Evolutionary conservation across 495 filamentous ascomycete species (phyloP).

Genomic region (Lasiosphaeris hirsuta): DNA sequence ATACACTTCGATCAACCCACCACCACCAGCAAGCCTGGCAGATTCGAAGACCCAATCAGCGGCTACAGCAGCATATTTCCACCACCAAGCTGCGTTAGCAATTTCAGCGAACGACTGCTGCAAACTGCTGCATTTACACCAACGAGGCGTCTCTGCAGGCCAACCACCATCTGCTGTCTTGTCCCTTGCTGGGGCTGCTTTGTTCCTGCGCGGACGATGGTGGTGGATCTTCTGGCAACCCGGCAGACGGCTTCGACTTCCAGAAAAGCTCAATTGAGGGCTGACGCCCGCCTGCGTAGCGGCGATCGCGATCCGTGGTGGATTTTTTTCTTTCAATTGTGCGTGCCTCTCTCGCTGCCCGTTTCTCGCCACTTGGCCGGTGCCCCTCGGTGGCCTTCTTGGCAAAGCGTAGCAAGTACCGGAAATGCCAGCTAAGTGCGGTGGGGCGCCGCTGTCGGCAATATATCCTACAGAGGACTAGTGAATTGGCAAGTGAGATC

Average conservation of each 20-base stretch:
- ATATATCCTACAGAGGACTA: neutral
- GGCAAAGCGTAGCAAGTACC: neutral
- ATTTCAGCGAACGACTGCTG: slow-evolving; percentile 14
- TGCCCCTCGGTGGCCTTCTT: neutral
- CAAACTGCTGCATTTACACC: neutral
- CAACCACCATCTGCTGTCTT: neutral
- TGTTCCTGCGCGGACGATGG: slow-evolving; percentile 6
- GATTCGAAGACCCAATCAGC: slow-evolving; percentile 20
- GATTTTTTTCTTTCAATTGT: too few species aligned
- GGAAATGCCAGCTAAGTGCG: slow-evolving; percentile 3
- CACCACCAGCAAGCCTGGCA: neutral
- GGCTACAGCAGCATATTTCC: slow-evolving; percentile 15
- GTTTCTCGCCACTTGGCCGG: neutral
- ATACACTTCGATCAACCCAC: neutral
- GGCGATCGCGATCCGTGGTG: too few species aligned
- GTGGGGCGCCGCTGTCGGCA: slow-evolving; percentile 3
- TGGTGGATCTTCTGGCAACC: neutral
- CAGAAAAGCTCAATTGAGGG: neutral
- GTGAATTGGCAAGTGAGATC: slow-evolving; percentile 19
- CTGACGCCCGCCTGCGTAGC: too few species aligned
- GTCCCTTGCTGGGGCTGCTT: neutral
- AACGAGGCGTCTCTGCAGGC: neutral
- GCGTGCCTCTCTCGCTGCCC: neutral
- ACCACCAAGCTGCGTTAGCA: slow-evolving; percentile 29
- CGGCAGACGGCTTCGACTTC: neutral